Evolutionary conservation across 768 basidiomycete genomes (phyloP).

Genomic region (Favolaschia claudopus): DNA sequence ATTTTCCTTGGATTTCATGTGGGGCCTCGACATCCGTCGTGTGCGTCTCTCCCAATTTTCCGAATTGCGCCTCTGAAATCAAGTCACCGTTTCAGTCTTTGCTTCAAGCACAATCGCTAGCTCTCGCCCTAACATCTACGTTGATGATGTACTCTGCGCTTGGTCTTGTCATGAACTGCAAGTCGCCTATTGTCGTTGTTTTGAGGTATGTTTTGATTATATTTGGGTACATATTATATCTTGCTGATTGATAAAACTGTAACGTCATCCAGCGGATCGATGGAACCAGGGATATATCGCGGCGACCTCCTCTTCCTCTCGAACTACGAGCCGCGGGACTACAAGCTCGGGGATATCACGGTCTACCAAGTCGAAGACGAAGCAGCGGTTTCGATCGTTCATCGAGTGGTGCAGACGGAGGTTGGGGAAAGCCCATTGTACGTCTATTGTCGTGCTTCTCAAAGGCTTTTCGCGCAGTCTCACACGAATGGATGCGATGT

Average conservation of each 20-base stretch:
- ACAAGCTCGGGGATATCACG: slow-evolving; percentile 58
- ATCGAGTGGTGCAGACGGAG: slow-evolving; percentile 59
- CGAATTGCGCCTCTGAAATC: background rate
- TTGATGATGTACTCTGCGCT: slow-evolving; percentile 60
- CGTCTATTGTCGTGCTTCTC: no score
- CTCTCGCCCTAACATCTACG: background rate
- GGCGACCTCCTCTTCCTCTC: slow-evolving; percentile 62
- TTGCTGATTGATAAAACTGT: background rate
- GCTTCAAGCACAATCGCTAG: slow-evolving; percentile 14
- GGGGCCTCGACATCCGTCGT: background rate
- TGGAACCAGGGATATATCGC: slow-evolving; percentile 56
- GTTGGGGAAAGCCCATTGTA: slow-evolving; percentile 3
- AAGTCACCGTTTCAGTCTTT: slow-evolving; percentile 4
- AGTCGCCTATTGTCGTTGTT: slow-evolving; percentile 61
- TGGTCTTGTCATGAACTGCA: slow-evolving; percentile 54
- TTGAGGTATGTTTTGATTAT: slow-evolving; percentile 47
- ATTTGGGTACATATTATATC: background rate
- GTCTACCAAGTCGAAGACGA: slow-evolving; percentile 59
- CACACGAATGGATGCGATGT: no score
- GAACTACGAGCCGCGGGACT: slow-evolving; percentile 44
- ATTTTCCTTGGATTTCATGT: background rate
- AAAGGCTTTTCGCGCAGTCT: no score
- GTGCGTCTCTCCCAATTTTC: background rate
- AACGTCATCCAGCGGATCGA: slow-evolving; percentile 49
- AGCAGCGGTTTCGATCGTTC: slow-evolving; percentile 56